These are phyloP conservation scores for Hemileccinum impolitum DNA, from an alignment of 768 basidiomycete genomes.

Conservation along the genomic window DNA sequence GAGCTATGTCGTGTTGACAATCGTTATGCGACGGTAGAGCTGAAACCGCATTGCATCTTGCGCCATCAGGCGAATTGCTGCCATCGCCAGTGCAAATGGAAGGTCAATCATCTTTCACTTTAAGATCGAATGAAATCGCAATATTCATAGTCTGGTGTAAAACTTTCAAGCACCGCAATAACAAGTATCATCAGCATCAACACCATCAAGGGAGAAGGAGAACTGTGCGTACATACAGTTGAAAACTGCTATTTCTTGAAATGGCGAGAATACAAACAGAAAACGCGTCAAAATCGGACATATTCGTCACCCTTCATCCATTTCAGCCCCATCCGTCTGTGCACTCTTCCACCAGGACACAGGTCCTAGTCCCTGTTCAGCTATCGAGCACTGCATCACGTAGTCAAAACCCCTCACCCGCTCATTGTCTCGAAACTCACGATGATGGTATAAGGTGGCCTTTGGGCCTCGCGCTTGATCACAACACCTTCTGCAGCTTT, in stretches of 20 bases:
- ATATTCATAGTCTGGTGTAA: not conserved
- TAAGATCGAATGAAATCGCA: no score
- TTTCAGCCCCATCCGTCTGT: slow-evolving; percentile 38
- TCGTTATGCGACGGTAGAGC: no score
- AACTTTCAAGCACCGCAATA: not conserved
- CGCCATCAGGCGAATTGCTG: no score
- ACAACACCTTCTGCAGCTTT: slow-evolving; percentile 69
- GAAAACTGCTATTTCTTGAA: not conserved
- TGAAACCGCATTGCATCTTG: no score
- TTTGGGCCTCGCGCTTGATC: slow-evolving; percentile 44
- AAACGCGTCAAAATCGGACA: not conserved
- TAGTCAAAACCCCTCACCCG: not conserved
- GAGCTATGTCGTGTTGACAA: no score
- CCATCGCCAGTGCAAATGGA: no score
- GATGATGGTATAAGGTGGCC: slow-evolving; percentile 66
- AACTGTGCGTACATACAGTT: slow-evolving; percentile 1
- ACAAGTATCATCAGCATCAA: not conserved
- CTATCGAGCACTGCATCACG: slow-evolving; percentile 68
- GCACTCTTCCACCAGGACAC: slow-evolving; percentile 69
- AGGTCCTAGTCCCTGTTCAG: slow-evolving; percentile 79
- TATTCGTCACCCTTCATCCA: slow-evolving; percentile 36
- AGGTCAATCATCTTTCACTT: no score
- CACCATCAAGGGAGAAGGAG: not conserved
- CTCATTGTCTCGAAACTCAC: slow-evolving; percentile 38
- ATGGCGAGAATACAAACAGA: not conserved